Conservation (phyloP, 768 basidiomycete genomes). For the Ramaria sp. region DNA sequence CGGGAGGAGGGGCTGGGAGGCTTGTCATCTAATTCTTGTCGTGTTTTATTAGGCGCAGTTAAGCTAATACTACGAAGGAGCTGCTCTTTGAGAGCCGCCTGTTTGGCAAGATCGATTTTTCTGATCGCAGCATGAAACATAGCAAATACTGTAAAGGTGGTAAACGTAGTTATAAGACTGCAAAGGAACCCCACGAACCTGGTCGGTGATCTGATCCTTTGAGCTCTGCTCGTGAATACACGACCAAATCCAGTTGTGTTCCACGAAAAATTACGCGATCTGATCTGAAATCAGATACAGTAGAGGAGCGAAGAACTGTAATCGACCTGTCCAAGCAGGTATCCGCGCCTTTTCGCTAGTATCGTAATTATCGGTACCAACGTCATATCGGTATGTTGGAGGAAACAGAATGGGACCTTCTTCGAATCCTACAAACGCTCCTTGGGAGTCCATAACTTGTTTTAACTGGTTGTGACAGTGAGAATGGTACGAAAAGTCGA, state of each 20-base stretch:
- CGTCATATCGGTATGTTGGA: conserved; percentile 90
- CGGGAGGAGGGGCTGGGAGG: conserved; percentile 46
- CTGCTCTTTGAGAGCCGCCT: conserved; percentile 53
- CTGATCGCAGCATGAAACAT: conserved; percentile 71
- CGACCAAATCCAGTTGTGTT: conserved; percentile 50
- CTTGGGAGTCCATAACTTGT: conserved; percentile 56
- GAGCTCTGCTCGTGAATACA: conserved; percentile 80
- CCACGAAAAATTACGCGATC: conserved; percentile 92
- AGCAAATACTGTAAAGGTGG: conserved; percentile 53
- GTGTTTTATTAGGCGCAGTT: conserved; percentile 54
- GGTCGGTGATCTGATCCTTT: conserved; percentile 94
- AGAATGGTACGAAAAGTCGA: conserved; percentile 6
- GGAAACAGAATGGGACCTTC: conserved; percentile 88
- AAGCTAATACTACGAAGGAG: conserved; percentile 55
- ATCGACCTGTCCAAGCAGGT: conserved; percentile 92
- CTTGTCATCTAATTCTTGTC: conserved; percentile 63
- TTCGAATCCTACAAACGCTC: conserved; percentile 71
- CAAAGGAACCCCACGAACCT: conserved; percentile 30
- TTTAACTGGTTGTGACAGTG: conserved; percentile 39
- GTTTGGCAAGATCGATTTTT: conserved; percentile 69
- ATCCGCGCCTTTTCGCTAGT: conserved; percentile 93
- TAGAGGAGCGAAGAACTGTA: not conserved
- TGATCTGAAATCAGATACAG: conserved; percentile 21
- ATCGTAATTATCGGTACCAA: conserved; percentile 80
- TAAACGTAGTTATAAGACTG: not conserved